Evolutionary conservation across 805 yeast genomes (phyloP).

Genomic region (Lachancea quebecensis): DNA sequence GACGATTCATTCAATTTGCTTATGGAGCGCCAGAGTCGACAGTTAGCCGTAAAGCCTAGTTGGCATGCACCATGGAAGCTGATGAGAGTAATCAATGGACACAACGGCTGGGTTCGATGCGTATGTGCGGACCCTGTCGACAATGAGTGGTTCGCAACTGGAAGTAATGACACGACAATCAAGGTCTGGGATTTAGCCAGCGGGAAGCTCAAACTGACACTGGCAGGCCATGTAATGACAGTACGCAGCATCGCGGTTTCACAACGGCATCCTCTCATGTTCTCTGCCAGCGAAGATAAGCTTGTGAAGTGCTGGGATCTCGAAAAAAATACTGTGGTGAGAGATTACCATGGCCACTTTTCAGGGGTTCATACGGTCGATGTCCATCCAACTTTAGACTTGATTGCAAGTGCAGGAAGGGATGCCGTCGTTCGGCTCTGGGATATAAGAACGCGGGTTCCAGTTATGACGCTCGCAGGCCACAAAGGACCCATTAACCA

Average conservation of each 20-base stretch:
- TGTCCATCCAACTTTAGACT: constrained; percentile 79
- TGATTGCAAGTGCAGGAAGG: constrained; percentile 80
- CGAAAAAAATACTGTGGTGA: constrained; percentile 70
- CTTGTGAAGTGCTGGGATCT: constrained; percentile 93
- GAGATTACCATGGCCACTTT: constrained; percentile 91
- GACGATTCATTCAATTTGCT: constrained; percentile 13
- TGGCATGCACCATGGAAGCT: constrained; percentile 69
- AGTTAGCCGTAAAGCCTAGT: constrained; percentile 23
- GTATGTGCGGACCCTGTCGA: constrained; percentile 70
- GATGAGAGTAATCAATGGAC: constrained; percentile 74
- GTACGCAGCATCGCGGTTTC: constrained; percentile 74
- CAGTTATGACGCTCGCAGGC: constrained; percentile 73
- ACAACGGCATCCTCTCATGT: constrained; percentile 74
- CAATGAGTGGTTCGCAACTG: constrained; percentile 87
- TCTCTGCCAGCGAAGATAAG: constrained; percentile 90
- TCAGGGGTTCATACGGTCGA: constrained; percentile 82
- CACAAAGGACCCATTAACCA: constrained; percentile 71
- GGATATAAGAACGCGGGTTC: constrained; percentile 80
- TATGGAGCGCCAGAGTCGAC: constrained; percentile 19
- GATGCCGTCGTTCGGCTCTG: constrained; percentile 84
- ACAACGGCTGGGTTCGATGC: constrained; percentile 88
- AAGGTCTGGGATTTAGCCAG: constrained; percentile 86
- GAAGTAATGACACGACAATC: constrained; percentile 81
- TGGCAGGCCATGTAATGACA: constrained; percentile 89
- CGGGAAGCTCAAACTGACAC: constrained; percentile 60